Conservation (phyloP, 768 basidiomycete species). For the Hypholoma fasciculare region DNA sequence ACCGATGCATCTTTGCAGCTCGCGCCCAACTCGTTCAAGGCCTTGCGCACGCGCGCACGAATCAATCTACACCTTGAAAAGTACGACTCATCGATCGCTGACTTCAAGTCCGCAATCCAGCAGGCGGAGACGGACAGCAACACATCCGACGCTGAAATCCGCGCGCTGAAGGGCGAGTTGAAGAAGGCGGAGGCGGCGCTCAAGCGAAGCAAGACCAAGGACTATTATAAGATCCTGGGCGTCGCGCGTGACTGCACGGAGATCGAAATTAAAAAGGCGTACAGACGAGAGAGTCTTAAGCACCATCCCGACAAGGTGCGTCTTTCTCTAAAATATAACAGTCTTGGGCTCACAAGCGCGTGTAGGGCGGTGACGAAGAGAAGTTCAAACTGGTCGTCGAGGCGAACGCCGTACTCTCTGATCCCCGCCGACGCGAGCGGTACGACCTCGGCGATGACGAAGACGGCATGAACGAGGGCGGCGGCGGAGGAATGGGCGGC, state of each 20-base stretch:
- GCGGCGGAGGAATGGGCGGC: conserved; percentile 42
- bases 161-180: conserved; percentile 62
- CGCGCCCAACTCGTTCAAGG: conserved; percentile 74
- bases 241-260: conserved; percentile 63
- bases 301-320: conserved; percentile 84
- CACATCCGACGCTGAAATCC: conserved; percentile 56
- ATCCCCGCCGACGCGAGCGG: conserved; percentile 66
- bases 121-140: conserved; percentile 64
- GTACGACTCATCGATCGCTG: conserved; percentile 67
- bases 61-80: conserved; percentile 74
- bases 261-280: conserved; percentile 86
- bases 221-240: conserved; percentile 82
- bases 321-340: neutral
- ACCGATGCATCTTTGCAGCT: conserved; percentile 67
- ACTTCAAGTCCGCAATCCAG: conserved; percentile 81
- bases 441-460: conserved; percentile 86
- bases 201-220: conserved; percentile 88
- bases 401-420: conserved; percentile 80
- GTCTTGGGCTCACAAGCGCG: conserved; percentile 11
- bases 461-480: conserved; percentile 53
- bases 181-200: conserved; percentile 80
- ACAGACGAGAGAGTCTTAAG: conserved; percentile 81
- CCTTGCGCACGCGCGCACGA: conserved; percentile 82
- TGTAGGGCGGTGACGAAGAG: conserved; percentile 89
- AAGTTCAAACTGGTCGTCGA: conserved; percentile 91